Percentiles rank a stretch among this genome's conserved stretches.
Conservation (phyloP, 306 rosid genomes). For the Potentilla sterilis region DNA sequence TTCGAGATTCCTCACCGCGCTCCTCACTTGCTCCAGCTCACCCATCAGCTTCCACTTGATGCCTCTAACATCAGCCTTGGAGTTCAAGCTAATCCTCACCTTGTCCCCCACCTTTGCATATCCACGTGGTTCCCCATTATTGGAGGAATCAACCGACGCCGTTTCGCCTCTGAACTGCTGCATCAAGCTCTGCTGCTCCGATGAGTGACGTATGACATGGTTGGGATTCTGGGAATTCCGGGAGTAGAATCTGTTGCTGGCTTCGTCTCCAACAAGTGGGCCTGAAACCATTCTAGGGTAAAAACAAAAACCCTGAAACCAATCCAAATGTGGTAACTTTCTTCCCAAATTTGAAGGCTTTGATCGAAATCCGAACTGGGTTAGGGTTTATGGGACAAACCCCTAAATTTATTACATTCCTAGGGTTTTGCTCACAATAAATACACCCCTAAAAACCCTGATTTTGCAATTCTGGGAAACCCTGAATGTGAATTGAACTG, state of each 20-base stretch:
- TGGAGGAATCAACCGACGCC: conserved; percentile 23
- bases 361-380: neutral
- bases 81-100: conserved; percentile 39
- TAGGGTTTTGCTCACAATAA: neutral
- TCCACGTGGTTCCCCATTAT: conserved; percentile 23
- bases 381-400: neutral
- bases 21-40: conserved; percentile 72
- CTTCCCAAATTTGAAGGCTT: neutral
- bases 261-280: conserved; percentile 31
- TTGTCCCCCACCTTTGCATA: conserved; percentile 36
- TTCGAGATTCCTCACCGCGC: conserved; percentile 62
- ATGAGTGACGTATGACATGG: conserved; percentile 18
- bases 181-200: conserved; percentile 10
- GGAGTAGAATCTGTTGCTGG: conserved; percentile 23
- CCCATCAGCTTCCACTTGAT: conserved; percentile 53
- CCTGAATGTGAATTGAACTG: neutral
- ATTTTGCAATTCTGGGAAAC: neutral
- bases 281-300: conserved; percentile 41
- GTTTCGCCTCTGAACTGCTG: neutral
- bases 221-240: conserved; percentile 26
- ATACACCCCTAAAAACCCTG: conserved; percentile 7
- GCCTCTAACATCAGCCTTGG: conserved; percentile 37
- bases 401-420: neutral
- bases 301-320: conserved; percentile 3
- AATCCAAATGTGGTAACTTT: neutral